A percentile compares a stretch with the other conserved stretches of the same genome.
phyloP scores from a whole-genome alignment of 2,329 filamentous ascomycete species.

The Colletotrichum gloeosporioides region DNA sequence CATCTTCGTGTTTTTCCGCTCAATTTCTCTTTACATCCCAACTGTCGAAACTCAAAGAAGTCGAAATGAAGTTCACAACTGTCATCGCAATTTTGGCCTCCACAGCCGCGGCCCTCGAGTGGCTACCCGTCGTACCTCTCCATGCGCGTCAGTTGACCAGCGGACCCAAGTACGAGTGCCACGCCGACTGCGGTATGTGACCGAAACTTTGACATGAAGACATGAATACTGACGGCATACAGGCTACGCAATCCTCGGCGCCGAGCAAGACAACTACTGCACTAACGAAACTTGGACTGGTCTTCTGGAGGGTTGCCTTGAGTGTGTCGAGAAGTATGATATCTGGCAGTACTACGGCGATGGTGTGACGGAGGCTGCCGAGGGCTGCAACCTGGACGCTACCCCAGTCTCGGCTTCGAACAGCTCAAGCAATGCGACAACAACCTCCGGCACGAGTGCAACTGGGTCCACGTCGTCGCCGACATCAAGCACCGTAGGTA shows the following conservation, averaged over 20 bases:
- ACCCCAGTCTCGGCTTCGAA: neutral
- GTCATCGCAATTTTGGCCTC: neutral
- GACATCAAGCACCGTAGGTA: neutral
- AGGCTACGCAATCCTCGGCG: slow-evolving; percentile 39
- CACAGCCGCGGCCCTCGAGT: neutral
- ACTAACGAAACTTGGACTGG: slow-evolving; percentile 41
- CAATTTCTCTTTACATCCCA: neutral
- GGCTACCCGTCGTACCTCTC: slow-evolving; percentile 6
- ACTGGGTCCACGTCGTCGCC: neutral
- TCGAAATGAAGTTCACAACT: neutral
- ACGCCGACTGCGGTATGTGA: slow-evolving; percentile 49
- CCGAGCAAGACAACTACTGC: slow-evolving; percentile 39
- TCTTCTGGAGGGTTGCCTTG: slow-evolving; percentile 45
- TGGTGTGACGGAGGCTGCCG: slow-evolving; percentile 36
- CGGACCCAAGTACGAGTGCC: slow-evolving; percentile 33
- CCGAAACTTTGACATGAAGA: neutral
- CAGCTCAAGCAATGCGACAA: neutral
- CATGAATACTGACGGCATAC: neutral
- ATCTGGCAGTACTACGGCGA: slow-evolving; percentile 51
- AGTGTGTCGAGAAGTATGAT: slow-evolving; percentile 46
- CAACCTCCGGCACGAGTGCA: neutral
- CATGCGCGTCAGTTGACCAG: slow-evolving; percentile 10
- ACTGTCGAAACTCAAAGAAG: neutral
- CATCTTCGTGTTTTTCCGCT: too few relatives aligned
- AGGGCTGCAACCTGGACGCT: slow-evolving; percentile 28